Percentiles rank a stretch among this genome's conserved stretches.
Conservation (phyloP, 129 eudicot species). For the Ambrosia artemisiifolia region DNA sequence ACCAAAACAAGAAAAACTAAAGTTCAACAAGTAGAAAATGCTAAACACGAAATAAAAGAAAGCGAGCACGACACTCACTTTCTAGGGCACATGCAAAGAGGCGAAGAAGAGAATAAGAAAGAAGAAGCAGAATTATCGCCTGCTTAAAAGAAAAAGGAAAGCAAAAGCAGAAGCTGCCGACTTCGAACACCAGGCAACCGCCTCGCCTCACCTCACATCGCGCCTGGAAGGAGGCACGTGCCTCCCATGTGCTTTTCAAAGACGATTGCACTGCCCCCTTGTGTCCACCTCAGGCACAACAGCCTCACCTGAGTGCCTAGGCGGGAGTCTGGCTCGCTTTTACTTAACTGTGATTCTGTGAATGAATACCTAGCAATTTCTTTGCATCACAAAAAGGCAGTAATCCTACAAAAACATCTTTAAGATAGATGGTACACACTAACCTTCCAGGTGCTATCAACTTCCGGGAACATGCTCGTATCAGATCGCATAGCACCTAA, state of each 20-base stretch:
- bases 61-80: not conserved
- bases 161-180: not conserved
- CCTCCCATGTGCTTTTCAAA: not conserved
- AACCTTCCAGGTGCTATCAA: slow-evolving; percentile 95
- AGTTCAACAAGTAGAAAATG: not conserved
- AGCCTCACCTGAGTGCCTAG: not conserved
- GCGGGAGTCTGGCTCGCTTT: not conserved
- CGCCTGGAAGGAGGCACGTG: not conserved
- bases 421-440: slow-evolving; percentile 21
- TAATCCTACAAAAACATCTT: slow-evolving; percentile 2
- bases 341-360: not conserved
- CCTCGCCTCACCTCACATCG: not conserved
- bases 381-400: not conserved
- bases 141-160: not conserved
- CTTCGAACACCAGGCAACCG: not conserved
- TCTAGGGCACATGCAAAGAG: not conserved
- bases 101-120: not conserved
- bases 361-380: not conserved
- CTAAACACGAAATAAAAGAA: not conserved
- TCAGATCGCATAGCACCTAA: slow-evolving; percentile 65
- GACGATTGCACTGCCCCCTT: not conserved
- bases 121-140: not conserved
- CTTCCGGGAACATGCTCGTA: slow-evolving; percentile 83
- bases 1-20: not conserved
- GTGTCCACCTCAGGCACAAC: not conserved